Base-by-base conservation (phyloP, 306 rosid genomes). In the Echinosophora koreensis region DNA sequence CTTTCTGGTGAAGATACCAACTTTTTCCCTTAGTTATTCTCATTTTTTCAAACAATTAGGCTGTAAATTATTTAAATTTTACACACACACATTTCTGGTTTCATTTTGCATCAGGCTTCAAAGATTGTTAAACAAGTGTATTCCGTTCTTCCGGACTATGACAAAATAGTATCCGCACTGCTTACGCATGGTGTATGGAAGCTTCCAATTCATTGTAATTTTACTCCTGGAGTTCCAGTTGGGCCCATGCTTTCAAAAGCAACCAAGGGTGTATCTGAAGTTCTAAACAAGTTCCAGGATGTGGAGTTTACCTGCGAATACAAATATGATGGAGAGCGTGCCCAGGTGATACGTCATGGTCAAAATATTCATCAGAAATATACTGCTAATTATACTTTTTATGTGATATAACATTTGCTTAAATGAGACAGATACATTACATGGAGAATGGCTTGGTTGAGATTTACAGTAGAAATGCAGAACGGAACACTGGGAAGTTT, bases 281-380 rank as follows among this genome's bases (percentile, higher is more conserved):
- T 95, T 81, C 83, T 89, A 74, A 88, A 89, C 80, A 92, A 88
- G 69, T 92, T 92, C 72, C 92, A 89, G 84, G 93, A 85, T 79
- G 83, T 87, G 49, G 97, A 92, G 77, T 92, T 92, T 84, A 92
- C 97, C 13, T 90, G 97, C 79, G 99, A 95, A 80, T 92, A 90
- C 88, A 95, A 95, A 84, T 92, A 95, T 1, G 98, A 92, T 64
- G 98, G 97, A 47, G 97, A 95, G 82, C 97, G 97, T 80, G 99
- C 97, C 49, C 97, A 95, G 97, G 99, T 95, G 81, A 86, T 62
- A 78, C 74, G 67, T 69, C 27, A 49, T 55, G 62, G 60, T 76
- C 77, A 65, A 70, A 32, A 41, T 38, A 37, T 69, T 52, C 66
- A 49, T 51, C 13, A 22, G 49, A 60, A 69, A 65, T 76, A 12